Conservation (phyloP, 148 eudicot genomes). For the Simmondsia chinensis region DNA sequence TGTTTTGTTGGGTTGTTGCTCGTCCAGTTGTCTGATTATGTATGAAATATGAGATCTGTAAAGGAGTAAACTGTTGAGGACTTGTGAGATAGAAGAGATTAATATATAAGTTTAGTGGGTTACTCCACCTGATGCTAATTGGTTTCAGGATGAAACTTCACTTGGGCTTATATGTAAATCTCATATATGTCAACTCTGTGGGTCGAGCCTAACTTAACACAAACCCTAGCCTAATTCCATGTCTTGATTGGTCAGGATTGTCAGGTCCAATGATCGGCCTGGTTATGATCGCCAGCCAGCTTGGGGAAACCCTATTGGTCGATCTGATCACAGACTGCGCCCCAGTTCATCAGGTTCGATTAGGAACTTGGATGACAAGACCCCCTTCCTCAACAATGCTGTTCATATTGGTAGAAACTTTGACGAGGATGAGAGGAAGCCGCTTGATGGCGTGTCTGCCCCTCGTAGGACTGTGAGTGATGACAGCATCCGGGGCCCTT, state of each 20-base stretch:
- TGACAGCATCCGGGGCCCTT: conserved; percentile 30
- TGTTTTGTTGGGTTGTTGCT: background rate
- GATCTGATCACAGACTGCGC: conserved; percentile 59
- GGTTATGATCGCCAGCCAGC: conserved; percentile 45
- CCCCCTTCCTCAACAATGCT: conserved; percentile 42
- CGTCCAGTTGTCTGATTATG: background rate
- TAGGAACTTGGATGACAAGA: conserved; percentile 47
- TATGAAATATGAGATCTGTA: background rate
- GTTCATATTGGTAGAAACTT: conserved; percentile 72
- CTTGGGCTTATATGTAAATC: too few relatives aligned
- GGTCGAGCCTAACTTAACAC: background rate
- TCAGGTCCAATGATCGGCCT: conserved; percentile 56
- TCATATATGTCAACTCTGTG: conserved; percentile 7
- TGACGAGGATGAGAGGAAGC: conserved; percentile 92
- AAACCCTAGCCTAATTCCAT: conserved; percentile 1
- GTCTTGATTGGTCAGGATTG: conserved; percentile 31
- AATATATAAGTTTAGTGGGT: too few relatives aligned
- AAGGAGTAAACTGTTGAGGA: too few relatives aligned
- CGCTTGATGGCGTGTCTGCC: conserved; percentile 56
- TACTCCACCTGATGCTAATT: too few relatives aligned
- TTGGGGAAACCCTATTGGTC: conserved; percentile 60
- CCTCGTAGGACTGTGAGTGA: conserved; percentile 71
- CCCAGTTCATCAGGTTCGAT: conserved; percentile 60
- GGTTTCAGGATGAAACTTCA: too few relatives aligned
- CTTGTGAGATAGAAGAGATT: too few relatives aligned